These are phyloP conservation scores for Grigorovia jiainica DNA, from an alignment of 805 yeast genomes.

Conservation along the genomic window DNA sequence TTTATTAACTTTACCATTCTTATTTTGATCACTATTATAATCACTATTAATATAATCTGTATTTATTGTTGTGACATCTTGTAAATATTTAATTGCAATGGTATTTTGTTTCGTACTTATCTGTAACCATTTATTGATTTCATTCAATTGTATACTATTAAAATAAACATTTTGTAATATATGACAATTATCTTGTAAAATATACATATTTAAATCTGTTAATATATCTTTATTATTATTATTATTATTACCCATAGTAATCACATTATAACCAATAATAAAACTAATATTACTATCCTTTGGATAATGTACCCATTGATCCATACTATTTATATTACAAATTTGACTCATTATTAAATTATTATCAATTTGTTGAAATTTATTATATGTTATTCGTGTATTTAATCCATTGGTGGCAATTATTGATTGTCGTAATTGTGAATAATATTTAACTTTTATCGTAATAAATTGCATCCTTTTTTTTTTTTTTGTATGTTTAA, in stretches of 20 bases:
- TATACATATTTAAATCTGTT: neutral
- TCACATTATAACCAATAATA: neutral
- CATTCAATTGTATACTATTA: neutral
- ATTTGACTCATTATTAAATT: neutral
- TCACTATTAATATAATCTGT: no score
- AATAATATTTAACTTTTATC: conserved; percentile 11
- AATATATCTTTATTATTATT: neutral
- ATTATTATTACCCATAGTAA: neutral
- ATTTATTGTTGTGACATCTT: neutral
- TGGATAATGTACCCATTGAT: conserved; percentile 4
- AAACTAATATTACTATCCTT: neutral
- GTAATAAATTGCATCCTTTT: neutral
- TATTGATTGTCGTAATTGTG: conserved; percentile 12
- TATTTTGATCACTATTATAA: no score
- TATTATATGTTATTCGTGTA: conserved; percentile 1
- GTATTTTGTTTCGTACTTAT: neutral
- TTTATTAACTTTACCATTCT: no score
- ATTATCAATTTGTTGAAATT: neutral
- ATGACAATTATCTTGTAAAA: neutral
- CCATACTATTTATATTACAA: neutral
- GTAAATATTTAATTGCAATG: neutral
- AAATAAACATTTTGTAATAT: neutral
- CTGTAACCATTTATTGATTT: neutral
- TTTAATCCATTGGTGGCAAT: conserved; percentile 20
- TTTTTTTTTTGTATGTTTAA: no score